Evolutionary conservation across 495 filamentous ascomycete species (phyloP).

Genomic region (Penicillium tannophilum): DNA sequence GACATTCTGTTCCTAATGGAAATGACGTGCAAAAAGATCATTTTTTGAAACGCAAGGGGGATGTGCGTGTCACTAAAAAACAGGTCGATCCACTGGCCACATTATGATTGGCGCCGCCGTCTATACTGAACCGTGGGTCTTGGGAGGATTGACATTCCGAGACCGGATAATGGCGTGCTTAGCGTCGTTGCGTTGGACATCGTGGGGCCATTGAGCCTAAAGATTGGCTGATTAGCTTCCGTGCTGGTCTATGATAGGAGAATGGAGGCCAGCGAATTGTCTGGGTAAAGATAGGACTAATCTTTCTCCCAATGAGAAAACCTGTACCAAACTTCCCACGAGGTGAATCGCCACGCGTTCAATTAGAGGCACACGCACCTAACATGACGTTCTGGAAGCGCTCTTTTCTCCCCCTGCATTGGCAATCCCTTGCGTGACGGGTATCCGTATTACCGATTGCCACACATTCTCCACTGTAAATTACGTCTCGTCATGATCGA

Average conservation of each 20-base stretch:
- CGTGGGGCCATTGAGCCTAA: slow-evolving; percentile 15
- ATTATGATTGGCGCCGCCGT: slow-evolving; percentile 1
- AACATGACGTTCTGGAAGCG: not conserved
- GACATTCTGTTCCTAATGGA: no score
- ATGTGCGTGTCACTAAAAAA: slow-evolving; percentile 17
- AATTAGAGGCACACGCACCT: slow-evolving; percentile 1
- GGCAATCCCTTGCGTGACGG: not conserved
- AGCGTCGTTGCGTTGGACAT: slow-evolving; percentile 17
- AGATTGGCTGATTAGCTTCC: slow-evolving; percentile 14
- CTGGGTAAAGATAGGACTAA: not conserved
- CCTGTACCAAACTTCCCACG: not conserved
- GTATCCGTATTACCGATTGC: not conserved
- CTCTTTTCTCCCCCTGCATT: not conserved
- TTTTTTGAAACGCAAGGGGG: slow-evolving; percentile 19
- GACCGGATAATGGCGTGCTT: slow-evolving; percentile 30
- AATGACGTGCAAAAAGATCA: slow-evolving; percentile 15
- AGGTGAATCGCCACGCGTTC: slow-evolving; percentile 16
- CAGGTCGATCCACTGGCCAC: not conserved
- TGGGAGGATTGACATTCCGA: slow-evolving; percentile 27
- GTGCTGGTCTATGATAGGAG: slow-evolving; percentile 3
- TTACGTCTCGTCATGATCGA: slow-evolving; percentile 17
- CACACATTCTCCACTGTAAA: not conserved
- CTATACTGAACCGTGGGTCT: slow-evolving; percentile 25
- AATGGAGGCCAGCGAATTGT: not conserved
- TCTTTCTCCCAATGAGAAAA: not conserved